Evolutionary conservation across 208 protist genomes (phyloP).

Genomic region (Leptomonas pyrrhocoris): DNA sequence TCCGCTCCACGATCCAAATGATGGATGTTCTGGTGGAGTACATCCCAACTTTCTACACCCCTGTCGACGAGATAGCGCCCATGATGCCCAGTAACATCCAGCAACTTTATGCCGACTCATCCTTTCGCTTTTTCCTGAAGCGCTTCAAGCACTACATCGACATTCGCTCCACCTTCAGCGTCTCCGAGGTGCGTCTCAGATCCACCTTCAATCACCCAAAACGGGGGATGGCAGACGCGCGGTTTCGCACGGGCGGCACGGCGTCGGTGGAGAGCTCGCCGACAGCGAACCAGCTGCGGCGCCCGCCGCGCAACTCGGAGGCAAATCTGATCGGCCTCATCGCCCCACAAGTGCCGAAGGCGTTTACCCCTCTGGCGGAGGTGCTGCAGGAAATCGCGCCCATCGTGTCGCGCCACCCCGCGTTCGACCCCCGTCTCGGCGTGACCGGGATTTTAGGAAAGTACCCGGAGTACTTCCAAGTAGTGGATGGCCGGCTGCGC

Average conservation of each 20-base stretch:
- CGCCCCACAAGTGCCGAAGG: slow-evolving; percentile 61
- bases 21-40: slow-evolving; percentile 72
- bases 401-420: slow-evolving; percentile 77
- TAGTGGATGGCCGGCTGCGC: slow-evolving; percentile 69
- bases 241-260: slow-evolving; percentile 28
- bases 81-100: slow-evolving; percentile 54
- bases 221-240: slow-evolving; percentile 63
- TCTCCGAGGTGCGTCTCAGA: slow-evolving; percentile 64
- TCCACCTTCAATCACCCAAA: slow-evolving; percentile 72
- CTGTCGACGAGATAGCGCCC: slow-evolving; percentile 48
- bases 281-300: slow-evolving; percentile 22
- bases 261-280: slow-evolving; percentile 10
- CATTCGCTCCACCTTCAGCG: slow-evolving; percentile 47
- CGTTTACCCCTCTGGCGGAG: slow-evolving; percentile 64
- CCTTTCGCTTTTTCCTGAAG: slow-evolving; percentile 68
- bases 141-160: slow-evolving; percentile 84
- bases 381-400: slow-evolving; percentile 81
- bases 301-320: slow-evolving; percentile 80
- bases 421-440: slow-evolving; percentile 79
- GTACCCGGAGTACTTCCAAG: slow-evolving; percentile 90
- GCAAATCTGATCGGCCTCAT: slow-evolving; percentile 73
- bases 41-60: slow-evolving; percentile 85
- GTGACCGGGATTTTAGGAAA: slow-evolving; percentile 83
- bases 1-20: slow-evolving; percentile 49
- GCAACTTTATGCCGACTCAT: slow-evolving; percentile 54